Evolutionary conservation across 257 asterid species (phyloP), one percentile per base, ranked within the genome.

Genomic region (Lycium barbarum): DNA sequence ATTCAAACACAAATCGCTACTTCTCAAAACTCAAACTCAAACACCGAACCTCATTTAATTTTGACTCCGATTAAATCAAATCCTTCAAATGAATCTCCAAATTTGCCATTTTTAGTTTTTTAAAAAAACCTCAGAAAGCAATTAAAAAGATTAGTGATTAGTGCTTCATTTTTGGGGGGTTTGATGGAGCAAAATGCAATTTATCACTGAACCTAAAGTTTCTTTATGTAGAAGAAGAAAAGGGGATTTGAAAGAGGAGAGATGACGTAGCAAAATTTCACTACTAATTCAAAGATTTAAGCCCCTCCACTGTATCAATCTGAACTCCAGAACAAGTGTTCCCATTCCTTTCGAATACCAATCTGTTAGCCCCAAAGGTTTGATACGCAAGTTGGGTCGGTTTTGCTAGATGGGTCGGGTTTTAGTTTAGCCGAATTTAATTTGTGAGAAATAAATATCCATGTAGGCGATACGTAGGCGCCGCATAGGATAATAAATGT

Each of bases 51-150:
- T 35, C 85, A 3, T 72, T 72, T 38, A 51, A 66, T 65, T 66
- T 55, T 47, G 51, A 90, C 36, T 71, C 78, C 12, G 43, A 22
- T 49, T 74, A 43, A 74, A 79, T 85, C 87, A 86, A 88, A 83
- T 85, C 83, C 84, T 86, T 47, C 71, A 89, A 80, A 66, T 86
- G 86, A 79, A 70, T 87, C 86, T 93, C 94, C 33, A 89, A 84
- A 85, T 83, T 87, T 80, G 83, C 94, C 97, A 92, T 91, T 83
- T 86, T 86, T n/a, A n/a, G n/a, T 80, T 7, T 5, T 26, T 3
- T 3, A 74, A 20, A 70, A 2, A 40, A 43, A n/a, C n/a, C n/a
- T n/a, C n/a, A 38, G 72, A 84, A 81, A 18, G 51, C 66, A 80
- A 68, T 9, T 47, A 8, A 63, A 76, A 67, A 59, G 81, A 65